Conservation (phyloP, 2,329 filamentous ascomycete species). For the Penicillium sp. region DNA sequence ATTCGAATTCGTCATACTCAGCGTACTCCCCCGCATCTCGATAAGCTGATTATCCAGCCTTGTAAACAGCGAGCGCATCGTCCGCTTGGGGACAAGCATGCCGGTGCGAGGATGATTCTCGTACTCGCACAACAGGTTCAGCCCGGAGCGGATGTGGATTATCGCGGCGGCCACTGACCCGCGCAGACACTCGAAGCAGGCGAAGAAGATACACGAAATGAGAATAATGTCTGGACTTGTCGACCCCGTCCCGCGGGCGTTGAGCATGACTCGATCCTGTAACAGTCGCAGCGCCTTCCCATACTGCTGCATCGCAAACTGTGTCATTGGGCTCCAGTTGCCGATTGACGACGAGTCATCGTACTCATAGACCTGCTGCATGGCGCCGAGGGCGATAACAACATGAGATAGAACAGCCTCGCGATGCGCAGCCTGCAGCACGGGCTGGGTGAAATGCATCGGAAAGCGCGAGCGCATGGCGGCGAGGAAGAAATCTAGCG, state of each 20-base stretch:
- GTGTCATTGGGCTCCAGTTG: slow-evolving; percentile 9
- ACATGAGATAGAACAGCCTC: slow-evolving; percentile 8
- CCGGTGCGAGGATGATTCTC: slow-evolving; percentile 1
- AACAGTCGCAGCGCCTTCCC: slow-evolving; percentile 9
- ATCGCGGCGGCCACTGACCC: slow-evolving; percentile 5
- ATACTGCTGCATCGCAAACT: slow-evolving; percentile 16
- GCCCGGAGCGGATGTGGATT: slow-evolving; percentile 11
- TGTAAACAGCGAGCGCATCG: slow-evolving; percentile 9
- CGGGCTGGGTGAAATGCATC: background rate
- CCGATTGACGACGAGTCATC: slow-evolving; percentile 9
- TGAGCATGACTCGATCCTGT: background rate
- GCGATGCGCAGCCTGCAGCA: slow-evolving; percentile 6
- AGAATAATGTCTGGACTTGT: slow-evolving; percentile 10
- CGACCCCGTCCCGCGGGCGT: background rate
- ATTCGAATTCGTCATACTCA: background rate
- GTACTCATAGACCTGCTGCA: slow-evolving; percentile 11
- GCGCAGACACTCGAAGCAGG: slow-evolving; percentile 14
- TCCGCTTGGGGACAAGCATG: background rate
- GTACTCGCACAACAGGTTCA: slow-evolving; percentile 12
- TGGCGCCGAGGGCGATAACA: slow-evolving; percentile 9
- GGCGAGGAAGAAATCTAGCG: slow-evolving; percentile 8
- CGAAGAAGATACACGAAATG: slow-evolving; percentile 13
- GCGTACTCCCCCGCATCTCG: slow-evolving; percentile 10
- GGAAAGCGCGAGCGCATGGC: slow-evolving; percentile 12
- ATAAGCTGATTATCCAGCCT: slow-evolving; percentile 16